Base-by-base conservation (phyloP, 2,329 filamentous ascomycete species). In the Diaporthe australafricana region DNA sequence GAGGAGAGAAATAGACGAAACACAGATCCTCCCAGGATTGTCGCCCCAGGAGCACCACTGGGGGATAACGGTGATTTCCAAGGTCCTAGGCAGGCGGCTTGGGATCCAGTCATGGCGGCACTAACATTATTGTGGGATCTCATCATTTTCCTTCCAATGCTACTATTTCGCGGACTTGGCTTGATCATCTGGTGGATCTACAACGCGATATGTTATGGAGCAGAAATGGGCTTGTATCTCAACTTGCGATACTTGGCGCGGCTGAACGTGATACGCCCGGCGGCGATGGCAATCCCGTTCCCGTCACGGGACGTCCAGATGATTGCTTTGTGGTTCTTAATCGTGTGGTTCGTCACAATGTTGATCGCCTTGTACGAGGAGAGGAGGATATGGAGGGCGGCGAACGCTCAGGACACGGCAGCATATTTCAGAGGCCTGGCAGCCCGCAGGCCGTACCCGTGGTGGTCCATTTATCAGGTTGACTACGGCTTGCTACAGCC, bases 361-460 rank as follows among this genome's bases (percentile, higher is more conserved):
- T 50, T 74, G n/a, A 32, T 76, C 20, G 75, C 77, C 14, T 55
- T 77, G 32, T 27, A 53, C 38, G 70, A 71, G 38, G 78, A 79
- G 74, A 71, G 78, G n/a, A 63, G 50, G 16, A 55, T 77, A n/a
- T 79, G 78, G 78, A 16, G 72, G 12, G 70, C 42, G 27, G 70
- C 66, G 9, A 78, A 77, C 55, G 68, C 74, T 22, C 77, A 74
- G 67, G 47, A 50, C 22, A 73, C 74, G n/a, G 52, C 42, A 6
- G 68, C 72, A 11, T 78, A 79, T 45, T 20, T 77, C 40, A 30
- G 60, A 16, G 77, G 76, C 2, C 20, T 77, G 32, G 48, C 68
- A 16, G 2, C 50, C 7, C 55, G 50, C 42, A 27, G 35, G 53
- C 73, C 76, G 48, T 77, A 78, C n/a, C 73, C 73, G n/a, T 70